phyloP scores from a whole-genome alignment of 495 filamentous ascomycete species.

The Terfezia claveryi region DNA sequence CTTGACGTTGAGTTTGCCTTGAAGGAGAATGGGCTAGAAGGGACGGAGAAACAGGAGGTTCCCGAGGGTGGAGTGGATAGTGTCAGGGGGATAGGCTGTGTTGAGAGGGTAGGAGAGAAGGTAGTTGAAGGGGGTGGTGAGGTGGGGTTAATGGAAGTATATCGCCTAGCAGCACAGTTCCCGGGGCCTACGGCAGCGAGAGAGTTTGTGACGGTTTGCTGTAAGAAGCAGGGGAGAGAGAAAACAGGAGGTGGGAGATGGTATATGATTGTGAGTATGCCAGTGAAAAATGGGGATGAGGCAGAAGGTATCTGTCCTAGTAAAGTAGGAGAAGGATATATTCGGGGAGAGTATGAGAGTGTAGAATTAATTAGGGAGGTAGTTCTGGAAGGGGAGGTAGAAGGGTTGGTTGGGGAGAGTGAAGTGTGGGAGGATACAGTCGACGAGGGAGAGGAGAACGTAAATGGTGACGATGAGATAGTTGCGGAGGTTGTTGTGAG shows the following conservation, averaged over 20 bases:
- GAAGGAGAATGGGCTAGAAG: slow-evolving; percentile 23
- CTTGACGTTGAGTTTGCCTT: slow-evolving; percentile 32
- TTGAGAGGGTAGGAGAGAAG: slow-evolving; percentile 46
- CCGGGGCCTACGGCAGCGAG: slow-evolving; percentile 68
- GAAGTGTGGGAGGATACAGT: slow-evolving; percentile 4
- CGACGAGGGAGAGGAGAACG: slow-evolving; percentile 17
- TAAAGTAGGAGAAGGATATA: slow-evolving; percentile 42
- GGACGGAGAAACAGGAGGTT: slow-evolving; percentile 29
- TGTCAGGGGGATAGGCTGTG: slow-evolving; percentile 56
- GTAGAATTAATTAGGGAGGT: slow-evolving; percentile 83
- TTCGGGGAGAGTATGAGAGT: slow-evolving; percentile 72
- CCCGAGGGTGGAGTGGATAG: slow-evolving; percentile 40
- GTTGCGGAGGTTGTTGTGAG: slow-evolving; percentile 3
- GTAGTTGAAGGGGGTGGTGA: background rate
- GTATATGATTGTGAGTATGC: slow-evolving; percentile 72
- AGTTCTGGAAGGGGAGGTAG: slow-evolving; percentile 25
- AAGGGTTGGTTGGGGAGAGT: slow-evolving; percentile 6
- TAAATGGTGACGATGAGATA: slow-evolving; percentile 13
- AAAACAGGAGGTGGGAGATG: slow-evolving; percentile 25
- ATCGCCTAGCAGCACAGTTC: slow-evolving; percentile 70
- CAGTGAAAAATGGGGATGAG: slow-evolving; percentile 46
- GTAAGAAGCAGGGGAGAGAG: slow-evolving; percentile 24
- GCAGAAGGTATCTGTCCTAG: slow-evolving; percentile 16
- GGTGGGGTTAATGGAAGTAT: slow-evolving; percentile 30
- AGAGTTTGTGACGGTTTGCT: slow-evolving; percentile 62